Conservation (phyloP, 257 asterid species). For the Penstemon davidsonii region DNA sequence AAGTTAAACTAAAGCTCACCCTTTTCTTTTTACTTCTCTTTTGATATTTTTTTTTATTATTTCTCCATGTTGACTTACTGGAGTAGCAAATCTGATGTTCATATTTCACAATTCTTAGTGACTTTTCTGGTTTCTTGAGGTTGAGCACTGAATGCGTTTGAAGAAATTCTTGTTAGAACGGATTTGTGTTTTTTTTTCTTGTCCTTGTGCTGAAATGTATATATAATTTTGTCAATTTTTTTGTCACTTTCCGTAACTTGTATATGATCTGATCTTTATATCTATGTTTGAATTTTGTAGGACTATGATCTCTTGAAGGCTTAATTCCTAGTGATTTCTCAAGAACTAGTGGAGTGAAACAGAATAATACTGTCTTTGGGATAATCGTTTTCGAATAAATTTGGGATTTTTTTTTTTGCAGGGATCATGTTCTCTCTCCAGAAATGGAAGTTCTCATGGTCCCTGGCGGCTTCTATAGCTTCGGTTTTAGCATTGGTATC, state of each 20-base stretch:
- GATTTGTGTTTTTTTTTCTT: background rate
- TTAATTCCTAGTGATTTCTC: background rate
- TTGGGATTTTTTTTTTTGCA: background rate
- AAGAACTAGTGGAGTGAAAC: slow-evolving; percentile 7
- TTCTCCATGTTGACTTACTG: no score
- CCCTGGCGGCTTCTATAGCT: slow-evolving; percentile 61
- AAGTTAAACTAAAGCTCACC: background rate
- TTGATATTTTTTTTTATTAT: background rate
- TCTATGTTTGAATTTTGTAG: slow-evolving; percentile 2
- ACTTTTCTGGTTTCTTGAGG: no score
- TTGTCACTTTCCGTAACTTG: no score
- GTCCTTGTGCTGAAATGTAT: background rate
- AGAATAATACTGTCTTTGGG: no score
- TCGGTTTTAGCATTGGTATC: slow-evolving; percentile 65
- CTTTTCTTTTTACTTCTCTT: background rate
- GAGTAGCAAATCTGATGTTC: background rate
- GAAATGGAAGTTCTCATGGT: slow-evolving; percentile 90
- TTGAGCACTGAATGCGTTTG: background rate
- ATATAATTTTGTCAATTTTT: background rate
- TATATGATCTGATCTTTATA: background rate
- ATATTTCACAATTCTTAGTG: background rate
- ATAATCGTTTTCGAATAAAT: no score
- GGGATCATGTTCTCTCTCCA: slow-evolving; percentile 75
- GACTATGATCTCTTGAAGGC: slow-evolving; percentile 2
- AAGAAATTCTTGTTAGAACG: background rate